Base-by-base conservation (phyloP, 2,329 filamentous ascomycete species). In the Alternaria longipes region DNA sequence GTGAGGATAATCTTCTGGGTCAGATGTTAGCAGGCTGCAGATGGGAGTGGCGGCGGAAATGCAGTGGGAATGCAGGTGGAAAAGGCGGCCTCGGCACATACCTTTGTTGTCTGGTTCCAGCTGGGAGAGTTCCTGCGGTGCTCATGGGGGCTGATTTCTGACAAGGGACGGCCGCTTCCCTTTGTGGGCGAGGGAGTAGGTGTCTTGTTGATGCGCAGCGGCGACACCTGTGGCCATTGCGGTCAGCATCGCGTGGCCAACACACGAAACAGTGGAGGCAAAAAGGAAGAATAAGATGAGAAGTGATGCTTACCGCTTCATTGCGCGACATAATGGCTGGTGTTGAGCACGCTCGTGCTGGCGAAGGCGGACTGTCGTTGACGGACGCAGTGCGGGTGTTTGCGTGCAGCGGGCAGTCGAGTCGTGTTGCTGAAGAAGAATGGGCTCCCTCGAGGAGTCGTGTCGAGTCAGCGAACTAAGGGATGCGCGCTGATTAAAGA, bases 71-170 rank as follows among this genome's bases (percentile, higher is more conserved):
- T 34, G 32, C 32, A 34, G 40, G 40, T 16, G 40, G 20, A 9
- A 16, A 24, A 49, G 24, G 46, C 34, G 42, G 36, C 16, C 47
- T 30, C 20, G 46, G 36, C 22, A 57, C 54, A 56, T 84, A 94
- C 91, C 86, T 91, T 93, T 60, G 83, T 84, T 63, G 82, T 79
- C 78, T 94, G 91, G 73, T 91, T 93, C 87, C 90, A 97, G 83
- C 91, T 96, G 54, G 94, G 93, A 52, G 94, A 97, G 83, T 98
- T 98, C 73, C 94, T 87, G 77, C 94, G 88, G 79, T 89, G 90
- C 81, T 94, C 92, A 64, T 91, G 91, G 54, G 91, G 91, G 70
- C 91, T 92, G 75, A 99, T 89, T 83, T 99, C 95, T 64, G 93
- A 91, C 67, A 99, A 86, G 60, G 95, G 91, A 49, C 76, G 72